Evolutionary conservation across 345 rosid species (phyloP).

Genomic region (Punica granatum): DNA sequence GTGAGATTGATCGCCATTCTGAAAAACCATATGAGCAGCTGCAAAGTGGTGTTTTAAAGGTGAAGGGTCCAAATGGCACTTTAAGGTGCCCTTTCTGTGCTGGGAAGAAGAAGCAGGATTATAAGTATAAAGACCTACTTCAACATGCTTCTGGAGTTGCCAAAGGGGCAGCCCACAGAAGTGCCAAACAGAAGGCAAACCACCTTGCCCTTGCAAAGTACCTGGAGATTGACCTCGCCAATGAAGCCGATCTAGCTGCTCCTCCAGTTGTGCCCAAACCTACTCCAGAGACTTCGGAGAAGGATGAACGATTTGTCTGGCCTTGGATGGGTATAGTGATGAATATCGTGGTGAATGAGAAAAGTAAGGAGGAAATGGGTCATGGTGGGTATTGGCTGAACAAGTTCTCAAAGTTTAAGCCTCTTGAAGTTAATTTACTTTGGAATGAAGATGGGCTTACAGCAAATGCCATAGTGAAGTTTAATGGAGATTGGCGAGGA

Average conservation of each 20-base stretch:
- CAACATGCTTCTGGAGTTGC: constrained; percentile 87
- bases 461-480: constrained; percentile 49
- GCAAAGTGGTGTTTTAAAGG: constrained; percentile 40
- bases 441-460: constrained; percentile 30
- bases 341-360: constrained; percentile 24
- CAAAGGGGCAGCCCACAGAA: constrained; percentile 68
- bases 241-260: constrained; percentile 31
- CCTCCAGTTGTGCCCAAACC: constrained; percentile 18
- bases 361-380: constrained; percentile 12
- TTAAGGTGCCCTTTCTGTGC: constrained; percentile 79
- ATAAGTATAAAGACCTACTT: constrained; percentile 67
- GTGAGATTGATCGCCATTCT: constrained; percentile 51
- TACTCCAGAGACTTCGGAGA: constrained; percentile 18
- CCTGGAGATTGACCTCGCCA: constrained; percentile 50
- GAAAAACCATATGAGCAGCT: constrained; percentile 56
- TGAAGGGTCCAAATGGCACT: constrained; percentile 41
- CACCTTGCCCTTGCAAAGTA: constrained; percentile 71
- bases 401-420: constrained; percentile 50
- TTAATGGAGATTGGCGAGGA: constrained; percentile 57
- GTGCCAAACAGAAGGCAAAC: constrained; percentile 64
- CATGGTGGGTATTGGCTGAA: constrained; percentile 49
- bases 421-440: constrained; percentile 39
- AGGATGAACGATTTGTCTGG: constrained; percentile 49
- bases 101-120: constrained; percentile 83
- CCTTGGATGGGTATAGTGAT: constrained; percentile 81